Base-by-base conservation (phyloP, 306 rosid species). In the Corylus avellana region DNA sequence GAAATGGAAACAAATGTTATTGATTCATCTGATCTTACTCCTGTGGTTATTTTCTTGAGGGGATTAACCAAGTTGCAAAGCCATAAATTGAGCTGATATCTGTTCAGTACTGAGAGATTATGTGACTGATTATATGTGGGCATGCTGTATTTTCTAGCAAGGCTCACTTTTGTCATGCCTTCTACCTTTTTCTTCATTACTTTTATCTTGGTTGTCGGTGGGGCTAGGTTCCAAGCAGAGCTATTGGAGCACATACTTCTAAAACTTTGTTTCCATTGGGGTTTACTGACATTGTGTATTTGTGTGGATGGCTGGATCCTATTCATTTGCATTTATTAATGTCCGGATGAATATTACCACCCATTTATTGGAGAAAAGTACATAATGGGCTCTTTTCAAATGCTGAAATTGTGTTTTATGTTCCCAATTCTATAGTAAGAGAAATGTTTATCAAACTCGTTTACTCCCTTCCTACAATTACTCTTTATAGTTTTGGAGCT, bases 381-480 rank as follows among this genome's bases (percentile, higher is more conserved):
- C 35, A 32, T 32, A 1, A 2, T 32, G 35, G 35, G 2, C 35
- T 32, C 35, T 32, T 32, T 32, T 32, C 35, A 32, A 32, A 32
- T 0, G 35, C 35, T 32, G 35, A 32, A 22, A 25, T 64, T 32
- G 7, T 64, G n/a, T 12, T 35, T 66, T 29, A 35, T 46, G 35
- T 64, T 64, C 48, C 8, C 46, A 5, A 42, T 42, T 32, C n/a
- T 16, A 35, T 66, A 37, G 7, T 37, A 64, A 14, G 25, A 1
- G 46, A 37, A 66, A 66, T 35, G 37, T 66, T 64, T 18, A 16
- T 37, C 25, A 37, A 37, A 1, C 12, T 16, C 37, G 14, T 8
- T 66, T 66, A 14, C 37, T 66, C 46, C 25, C 42, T 47, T 50
- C 20, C 78, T 67, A 53, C 77, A 56, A 66, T 73, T 63, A 37